Base-by-base conservation (phyloP, 2,329 filamentous ascomycete species). In the Emergomyces pasteurianus region DNA sequence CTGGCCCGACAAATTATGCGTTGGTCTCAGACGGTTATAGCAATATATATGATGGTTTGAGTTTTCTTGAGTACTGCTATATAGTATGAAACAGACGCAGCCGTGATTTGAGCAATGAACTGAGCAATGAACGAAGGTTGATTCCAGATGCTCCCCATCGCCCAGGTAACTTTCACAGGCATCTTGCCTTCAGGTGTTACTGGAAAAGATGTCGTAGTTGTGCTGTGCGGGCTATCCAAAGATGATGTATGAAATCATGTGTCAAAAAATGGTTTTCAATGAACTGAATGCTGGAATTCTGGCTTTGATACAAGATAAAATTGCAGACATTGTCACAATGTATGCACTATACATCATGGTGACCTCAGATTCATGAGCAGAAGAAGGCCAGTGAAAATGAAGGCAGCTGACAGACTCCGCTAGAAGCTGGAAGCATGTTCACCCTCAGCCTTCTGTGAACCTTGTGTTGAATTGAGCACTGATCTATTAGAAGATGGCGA, bases 341-440 rank as follows among this genome's bases (percentile, higher is more conserved):
- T n/a, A n/a, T n/a, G n/a, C n/a, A n/a, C n/a, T n/a, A n/a, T 96
- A 96, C 75, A 88, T 97, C 64, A 88, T 91, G 0, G 91, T 92
- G 0, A 92, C 92, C 0, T 96, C 91, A n/a, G 0, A 69, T 83
- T 0, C 79, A 82, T 0, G 92, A 96, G 72, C 91, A 96, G 72
- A 74, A 83, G 61, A 79, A n/a, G n/a, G n/a, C 82, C 0, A 88
- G 92, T 0, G 90, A 96, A 73, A 86, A 86, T 60, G 79, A 83
- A 0, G 92, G 92, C 12, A 88, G 92, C 72, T 97, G 92, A 92
- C 87, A 95, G 73, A 77, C 82, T 1, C 79, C 96, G 23, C 71
- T 95, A 0, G 86, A 90, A 8, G 90, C 91, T 26, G 92, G 91
- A n/a, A 90, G 89, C 0, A 75, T 84, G n/a, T 59, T 74, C 81